Percentiles rank a stretch among this genome's conserved stretches.
phyloP scores from a whole-genome alignment of 1,139 yeast species.

The Zhuliangozyma parablackwelliae region DNA sequence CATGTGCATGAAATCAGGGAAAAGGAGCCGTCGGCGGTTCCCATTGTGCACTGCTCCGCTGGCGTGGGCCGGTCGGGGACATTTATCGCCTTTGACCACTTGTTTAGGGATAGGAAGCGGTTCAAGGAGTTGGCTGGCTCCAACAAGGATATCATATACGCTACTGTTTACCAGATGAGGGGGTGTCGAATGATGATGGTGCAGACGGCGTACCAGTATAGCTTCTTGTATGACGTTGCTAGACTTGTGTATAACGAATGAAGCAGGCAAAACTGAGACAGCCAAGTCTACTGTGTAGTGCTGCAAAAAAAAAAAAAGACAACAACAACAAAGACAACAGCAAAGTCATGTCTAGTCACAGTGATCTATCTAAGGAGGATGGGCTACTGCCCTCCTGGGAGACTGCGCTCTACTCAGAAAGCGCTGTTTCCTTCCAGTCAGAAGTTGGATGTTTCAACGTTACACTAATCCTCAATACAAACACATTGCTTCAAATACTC shows the following conservation, averaged over 20 bases:
- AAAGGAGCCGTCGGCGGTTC: slow-evolving; percentile 17
- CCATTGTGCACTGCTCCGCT: slow-evolving; percentile 74
- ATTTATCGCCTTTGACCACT: slow-evolving; percentile 62
- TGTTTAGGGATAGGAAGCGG: slow-evolving; percentile 15
- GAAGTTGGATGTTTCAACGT: too few species aligned
- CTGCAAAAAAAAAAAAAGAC: too few species aligned
- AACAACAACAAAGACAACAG: too few species aligned
- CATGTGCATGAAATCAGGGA: slow-evolving; percentile 16
- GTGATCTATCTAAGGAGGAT: too few species aligned
- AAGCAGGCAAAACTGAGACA: too few species aligned
- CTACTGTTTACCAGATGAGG: slow-evolving; percentile 41
- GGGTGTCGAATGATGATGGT: slow-evolving; percentile 63
- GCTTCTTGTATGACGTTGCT: slow-evolving; percentile 38
- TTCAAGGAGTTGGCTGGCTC: slow-evolving; percentile 2
- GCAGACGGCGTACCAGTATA: slow-evolving; percentile 55
- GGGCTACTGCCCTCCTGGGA: too few species aligned
- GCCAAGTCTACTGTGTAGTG: too few species aligned
- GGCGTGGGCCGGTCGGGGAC: slow-evolving; percentile 87
- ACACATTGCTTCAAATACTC: too few species aligned
- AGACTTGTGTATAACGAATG: neutral
- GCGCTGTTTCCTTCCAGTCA: too few species aligned
- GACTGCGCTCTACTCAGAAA: too few species aligned
- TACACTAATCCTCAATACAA: too few species aligned
- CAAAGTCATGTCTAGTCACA: too few species aligned
- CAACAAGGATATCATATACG: slow-evolving; percentile 9